These are phyloP conservation scores for Butyriboletus appendiculatus DNA, from an alignment of 1,284 basidiomycete species.

Conservation along the genomic window DNA sequence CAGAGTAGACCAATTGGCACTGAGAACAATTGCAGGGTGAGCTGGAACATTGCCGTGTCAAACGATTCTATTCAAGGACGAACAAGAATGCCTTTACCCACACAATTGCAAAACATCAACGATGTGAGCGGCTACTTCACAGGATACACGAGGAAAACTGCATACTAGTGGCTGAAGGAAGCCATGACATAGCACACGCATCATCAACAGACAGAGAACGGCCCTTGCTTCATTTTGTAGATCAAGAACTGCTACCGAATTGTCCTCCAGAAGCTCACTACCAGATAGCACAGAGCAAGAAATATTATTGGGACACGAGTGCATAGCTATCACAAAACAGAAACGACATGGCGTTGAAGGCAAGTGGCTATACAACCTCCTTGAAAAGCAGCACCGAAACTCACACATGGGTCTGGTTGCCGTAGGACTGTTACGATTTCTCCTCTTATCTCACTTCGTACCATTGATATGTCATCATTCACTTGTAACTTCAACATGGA, in stretches of 20 bases:
- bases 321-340: not conserved
- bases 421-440: too few species aligned
- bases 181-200: too few species aligned
- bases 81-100: not conserved
- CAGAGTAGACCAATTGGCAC: too few species aligned
- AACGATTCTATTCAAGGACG: not conserved
- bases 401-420: too few species aligned
- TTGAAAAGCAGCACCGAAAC: too few species aligned
- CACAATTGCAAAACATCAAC: not conserved
- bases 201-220: too few species aligned
- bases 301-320: not conserved
- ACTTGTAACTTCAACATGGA: too few species aligned
- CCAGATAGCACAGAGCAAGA: not conserved
- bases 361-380: too few species aligned
- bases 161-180: too few species aligned
- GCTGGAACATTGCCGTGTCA: not conserved
- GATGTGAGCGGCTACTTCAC: not conserved
- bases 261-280: not conserved
- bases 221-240: too few species aligned
- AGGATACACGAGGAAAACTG: not conserved
- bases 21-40: not conserved
- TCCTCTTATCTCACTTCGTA: too few species aligned
- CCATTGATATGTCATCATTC: too few species aligned
- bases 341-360: not conserved
- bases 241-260: not conserved